Conservation (phyloP, 306 rosid genomes). For the Malus asiatica region DNA sequence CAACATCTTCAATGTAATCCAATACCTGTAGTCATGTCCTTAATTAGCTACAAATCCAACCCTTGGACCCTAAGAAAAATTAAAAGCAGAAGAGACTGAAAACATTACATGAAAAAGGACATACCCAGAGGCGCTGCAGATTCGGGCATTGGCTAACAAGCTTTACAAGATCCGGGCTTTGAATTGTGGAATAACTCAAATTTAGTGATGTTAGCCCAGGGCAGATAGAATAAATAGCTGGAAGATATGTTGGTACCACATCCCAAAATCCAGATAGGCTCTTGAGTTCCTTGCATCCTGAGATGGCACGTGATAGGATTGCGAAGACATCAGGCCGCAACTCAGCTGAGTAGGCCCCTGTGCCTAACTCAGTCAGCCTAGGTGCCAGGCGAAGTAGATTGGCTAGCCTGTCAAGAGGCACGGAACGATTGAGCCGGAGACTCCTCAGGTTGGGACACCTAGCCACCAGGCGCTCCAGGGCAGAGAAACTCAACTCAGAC, state of each 20-base stretch:
- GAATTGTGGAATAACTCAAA: conserved; percentile 65
- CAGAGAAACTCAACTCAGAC: conserved; percentile 73
- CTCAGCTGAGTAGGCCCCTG: conserved; percentile 65
- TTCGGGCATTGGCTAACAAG: conserved; percentile 65
- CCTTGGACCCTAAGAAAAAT: not conserved
- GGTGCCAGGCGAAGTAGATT: conserved; percentile 63
- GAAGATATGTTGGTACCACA: conserved; percentile 61
- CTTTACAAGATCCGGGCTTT: conserved; percentile 64
- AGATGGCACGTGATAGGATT: conserved; percentile 42
- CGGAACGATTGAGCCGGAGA: conserved; percentile 76
- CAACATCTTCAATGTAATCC: conserved; percentile 88
- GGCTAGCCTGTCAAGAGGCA: conserved; percentile 68
- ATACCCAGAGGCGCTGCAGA: conserved; percentile 85
- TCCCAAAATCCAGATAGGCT: conserved; percentile 90
- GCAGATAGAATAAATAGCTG: conserved; percentile 66
- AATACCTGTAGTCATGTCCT: conserved; percentile 53
- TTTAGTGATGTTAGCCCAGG: conserved; percentile 61
- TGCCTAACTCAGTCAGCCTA: conserved; percentile 73
- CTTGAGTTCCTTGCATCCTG: conserved; percentile 56
- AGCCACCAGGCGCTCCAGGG: conserved; percentile 76
- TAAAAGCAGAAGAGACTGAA: not conserved
- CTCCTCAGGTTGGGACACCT: conserved; percentile 75
- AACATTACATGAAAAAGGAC: not conserved
- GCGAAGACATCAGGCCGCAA: conserved; percentile 57
- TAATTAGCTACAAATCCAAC: conserved; percentile 22